These are phyloP conservation scores for Cercospora sp. DNA, from an alignment of 2,329 filamentous ascomycete species.

Conservation along the genomic window DNA sequence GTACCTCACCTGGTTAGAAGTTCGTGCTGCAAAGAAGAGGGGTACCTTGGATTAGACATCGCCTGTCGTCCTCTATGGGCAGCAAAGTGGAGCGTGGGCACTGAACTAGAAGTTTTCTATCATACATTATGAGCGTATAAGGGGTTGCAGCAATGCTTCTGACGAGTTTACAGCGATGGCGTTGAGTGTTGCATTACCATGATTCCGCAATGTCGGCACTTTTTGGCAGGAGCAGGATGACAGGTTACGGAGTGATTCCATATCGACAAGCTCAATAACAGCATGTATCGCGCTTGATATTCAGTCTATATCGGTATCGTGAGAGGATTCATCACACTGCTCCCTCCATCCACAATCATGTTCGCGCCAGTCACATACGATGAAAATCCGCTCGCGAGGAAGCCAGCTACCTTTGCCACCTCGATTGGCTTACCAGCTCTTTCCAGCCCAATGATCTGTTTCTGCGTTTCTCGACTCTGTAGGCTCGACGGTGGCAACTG, in stretches of 20 bases:
- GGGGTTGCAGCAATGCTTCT: background rate
- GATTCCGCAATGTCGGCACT: background rate
- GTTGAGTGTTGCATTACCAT: background rate
- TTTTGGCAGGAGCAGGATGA: background rate
- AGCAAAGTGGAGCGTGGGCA: background rate
- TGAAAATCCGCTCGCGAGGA: constrained; percentile 63
- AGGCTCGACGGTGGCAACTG: constrained; percentile 58
- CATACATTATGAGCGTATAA: background rate
- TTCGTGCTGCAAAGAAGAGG: background rate
- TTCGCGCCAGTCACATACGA: constrained; percentile 64
- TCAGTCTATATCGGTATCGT: constrained; percentile 31
- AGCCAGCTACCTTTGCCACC: constrained; percentile 61
- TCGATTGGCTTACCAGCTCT: constrained; percentile 59
- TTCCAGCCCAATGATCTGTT: constrained; percentile 58
- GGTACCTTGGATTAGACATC: background rate
- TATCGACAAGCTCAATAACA: background rate
- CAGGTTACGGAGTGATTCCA: background rate
- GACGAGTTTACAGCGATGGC: background rate
- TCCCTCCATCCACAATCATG: constrained; percentile 62
- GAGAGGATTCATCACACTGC: constrained; percentile 42
- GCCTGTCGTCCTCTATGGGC: background rate
- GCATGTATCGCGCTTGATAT: background rate
- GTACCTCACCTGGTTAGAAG: constrained; percentile 1
- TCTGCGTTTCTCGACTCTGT: constrained; percentile 54
- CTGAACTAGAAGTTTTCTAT: background rate